Evolutionary conservation across 495 filamentous ascomycete species (phyloP), one percentile per base, ranked within the genome.

Genomic region (Xylaria acuta): DNA sequence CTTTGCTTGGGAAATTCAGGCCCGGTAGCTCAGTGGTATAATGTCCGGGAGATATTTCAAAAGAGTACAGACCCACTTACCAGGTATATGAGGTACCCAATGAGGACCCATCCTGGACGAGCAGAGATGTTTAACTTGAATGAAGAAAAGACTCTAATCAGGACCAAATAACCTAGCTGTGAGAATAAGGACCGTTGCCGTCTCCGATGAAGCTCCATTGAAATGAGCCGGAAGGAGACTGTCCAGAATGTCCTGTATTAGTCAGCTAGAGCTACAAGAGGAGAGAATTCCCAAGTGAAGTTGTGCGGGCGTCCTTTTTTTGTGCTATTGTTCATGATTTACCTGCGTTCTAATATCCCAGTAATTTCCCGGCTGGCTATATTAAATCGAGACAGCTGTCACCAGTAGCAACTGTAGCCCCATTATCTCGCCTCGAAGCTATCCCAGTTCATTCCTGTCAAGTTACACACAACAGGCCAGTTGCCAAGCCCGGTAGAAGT

Each of bases 221-320:
- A 3, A 51, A 11, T 51, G 49, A 25, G 49, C 6, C 9, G 22
- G 8, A 51, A 58, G 30, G 25, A 34, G 25, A 58, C 18, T 34
- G 11, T 32, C 12, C 12, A 16, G 12, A 8, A 16, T 18, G 54
- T 58, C 22, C 22, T 14, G 0, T 18, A 30, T 3, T 41, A 11
- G 14, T 20, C 20, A 22, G 36, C 25, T 18, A 16, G 60, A 14
- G 40, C n/a, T 1, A 30, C 4, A 36, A 30, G 18, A 45, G 60
- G 60, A n/a, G n/a, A 41, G 27, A 49, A 9, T 65, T 65, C 62
- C n/a, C 41, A 65, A 34, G 14, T 30, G 27, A 65, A 49, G 62
- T 32, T 30, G 62, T 14, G 22, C 40, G 0, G 40, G 62, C 36
- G 9, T 49, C 6, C 43, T 65, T 65, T 64, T 41, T 45, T 45